These are phyloP conservation scores for Sugiyamaella americana DNA, from an alignment of 805 yeast species.

Conservation along the genomic window DNA sequence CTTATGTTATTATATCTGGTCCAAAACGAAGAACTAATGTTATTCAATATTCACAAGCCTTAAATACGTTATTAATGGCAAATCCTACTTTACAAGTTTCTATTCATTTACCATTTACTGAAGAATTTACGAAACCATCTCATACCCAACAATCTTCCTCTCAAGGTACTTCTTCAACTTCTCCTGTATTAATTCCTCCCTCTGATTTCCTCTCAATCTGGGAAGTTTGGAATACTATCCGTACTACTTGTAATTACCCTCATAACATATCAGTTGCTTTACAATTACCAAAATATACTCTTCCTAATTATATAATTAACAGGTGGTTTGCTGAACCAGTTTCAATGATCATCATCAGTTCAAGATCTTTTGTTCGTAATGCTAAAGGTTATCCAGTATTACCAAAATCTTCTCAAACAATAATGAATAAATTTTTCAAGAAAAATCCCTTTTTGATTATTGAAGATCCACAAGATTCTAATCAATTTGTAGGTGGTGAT, in stretches of 20 bases:
- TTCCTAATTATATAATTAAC: constrained; percentile 45
- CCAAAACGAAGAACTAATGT: constrained; percentile 53
- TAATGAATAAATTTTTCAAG: constrained; percentile 42
- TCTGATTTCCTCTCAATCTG: constrained; percentile 51
- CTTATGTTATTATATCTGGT: constrained; percentile 54
- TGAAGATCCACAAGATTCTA: constrained; percentile 30
- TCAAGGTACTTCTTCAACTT: constrained; percentile 5
- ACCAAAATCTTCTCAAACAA: constrained; percentile 48
- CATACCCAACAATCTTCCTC: constrained; percentile 25
- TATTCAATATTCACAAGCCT: constrained; percentile 43
- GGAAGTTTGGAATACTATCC: constrained; percentile 68
- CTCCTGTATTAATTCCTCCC: constrained; percentile 24
- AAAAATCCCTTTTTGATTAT: constrained; percentile 41
- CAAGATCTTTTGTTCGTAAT: constrained; percentile 52
- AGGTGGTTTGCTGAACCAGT: constrained; percentile 70
- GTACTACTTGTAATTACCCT: constrained; percentile 51
- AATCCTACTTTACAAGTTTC: constrained; percentile 28
- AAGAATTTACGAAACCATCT: constrained; percentile 32
- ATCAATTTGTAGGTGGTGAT: constrained; percentile 23
- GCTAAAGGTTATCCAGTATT: constrained; percentile 60
- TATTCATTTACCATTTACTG: constrained; percentile 30
- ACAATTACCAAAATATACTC: constrained; percentile 59
- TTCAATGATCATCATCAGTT: constrained; percentile 48
- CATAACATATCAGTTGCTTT: constrained; percentile 59
- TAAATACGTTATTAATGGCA: constrained; percentile 30